Base-by-base conservation (phyloP, 2,329 filamentous ascomycete genomes). In the Sarocladiaceae sp. region DNA sequence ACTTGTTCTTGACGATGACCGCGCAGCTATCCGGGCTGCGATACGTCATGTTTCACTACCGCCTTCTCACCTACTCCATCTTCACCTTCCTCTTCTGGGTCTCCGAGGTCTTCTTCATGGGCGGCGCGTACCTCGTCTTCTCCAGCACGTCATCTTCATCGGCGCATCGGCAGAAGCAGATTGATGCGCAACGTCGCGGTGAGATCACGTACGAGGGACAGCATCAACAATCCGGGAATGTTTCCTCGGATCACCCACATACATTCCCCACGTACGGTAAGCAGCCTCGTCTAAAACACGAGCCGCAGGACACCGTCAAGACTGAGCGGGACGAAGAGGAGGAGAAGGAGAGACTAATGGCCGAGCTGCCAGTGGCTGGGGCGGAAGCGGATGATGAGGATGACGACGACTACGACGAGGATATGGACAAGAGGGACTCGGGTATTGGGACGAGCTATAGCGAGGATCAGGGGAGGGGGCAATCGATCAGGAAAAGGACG, bases 11-110 rank as follows among this genome's bases (percentile, higher is more conserved):
- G 26, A 75, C 74, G 3, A 79, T 97, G 50, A 80, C 76, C 21
- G 90, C 91, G 4, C 76, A 80, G 44, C 80, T 96, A 51, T 73
- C 76, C 10, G 91, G 91, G 0, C 61, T 96, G 48, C 71, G 85
- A 40, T 93, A 85, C 80, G 55, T 90, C 45, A 95, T 98, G 86
- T 93, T 93, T 56, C 82, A 88, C 49, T 83, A 91, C 66, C 80
- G 85, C 11, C 56, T 93, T 27, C 61, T 80, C 2, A 81, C 81
- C 4, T 89, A 88, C 47, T 43, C 85, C 1, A 56, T 82, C 1
- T 85, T 89, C 55, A 86, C 82, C 0, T 62, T 69, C 1, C 53
- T 78, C 1, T 96, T 96, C 63, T 97, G 90, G 88, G 59, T 68
- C 1, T 78, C 80, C 11, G 88, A 91, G 57, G 72, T 94, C 55